Base-by-base conservation (phyloP, 306 rosid genomes). In the Glycine soja region DNA sequence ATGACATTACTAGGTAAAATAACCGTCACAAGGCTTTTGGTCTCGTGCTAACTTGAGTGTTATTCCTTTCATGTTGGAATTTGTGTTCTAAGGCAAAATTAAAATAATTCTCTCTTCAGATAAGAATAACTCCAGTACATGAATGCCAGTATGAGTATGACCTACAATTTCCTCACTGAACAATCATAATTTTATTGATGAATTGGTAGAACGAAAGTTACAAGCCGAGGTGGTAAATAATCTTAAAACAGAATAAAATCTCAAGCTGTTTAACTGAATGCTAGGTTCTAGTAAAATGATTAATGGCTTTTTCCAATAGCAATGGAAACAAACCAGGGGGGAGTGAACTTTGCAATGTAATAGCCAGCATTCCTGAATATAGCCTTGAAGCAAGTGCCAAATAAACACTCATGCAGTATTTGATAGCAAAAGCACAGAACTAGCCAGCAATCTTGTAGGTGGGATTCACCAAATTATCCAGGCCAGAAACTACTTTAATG, bases 371-470 rank as follows among this genome's bases (percentile, higher is more conserved):
- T 76, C 81, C 14, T 15, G 10, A 52, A 51, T 67, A 75, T 67
- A 75, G 85, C 79, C 77, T 69, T 51, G 82, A 48, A 73, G 80
- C 59, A 50, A 57, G 46, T 42, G 36, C 66, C 54, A 36, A 24
- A 80, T 13, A 36, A 32, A 81, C 68, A 79, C 70, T 72, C 19
- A 0, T 6, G 73, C 19, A 7, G 82, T 54, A 48, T 42, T 62
- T 54, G 38, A 30, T 43, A 75, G 62, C 80, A 63, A 69, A 72
- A 80, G 47, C 70, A 53, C 13, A 84, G 34, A 70, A 70, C 77
- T 88, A 95, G 58, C 97, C 97, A 81, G 97, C 97, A 88, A 95
- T 93, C 92, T 91, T 95, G 82, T 90, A 95, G 83, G 89, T 95
- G 24, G 99, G 99, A 84, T 95, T 95, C 65, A 57, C 96, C 18